Evolutionary conservation across 2,329 filamentous ascomycete genomes (phyloP).

Genomic region (Penicillium aurantiogriseum): DNA sequence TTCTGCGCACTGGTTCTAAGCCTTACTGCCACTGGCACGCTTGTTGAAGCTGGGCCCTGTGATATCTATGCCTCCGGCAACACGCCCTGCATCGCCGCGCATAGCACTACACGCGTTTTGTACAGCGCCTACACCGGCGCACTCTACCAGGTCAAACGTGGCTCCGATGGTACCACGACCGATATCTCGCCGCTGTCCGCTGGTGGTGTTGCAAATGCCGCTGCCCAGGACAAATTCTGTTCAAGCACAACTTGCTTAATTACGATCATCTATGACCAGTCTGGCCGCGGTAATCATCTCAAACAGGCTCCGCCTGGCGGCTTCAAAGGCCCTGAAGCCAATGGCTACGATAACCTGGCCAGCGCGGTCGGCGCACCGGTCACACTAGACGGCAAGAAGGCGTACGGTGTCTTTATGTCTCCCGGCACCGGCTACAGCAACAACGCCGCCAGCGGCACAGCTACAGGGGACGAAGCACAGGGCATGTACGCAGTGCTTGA

Average conservation of each 20-base stretch:
- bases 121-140: constrained; percentile 54
- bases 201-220: constrained; percentile 63
- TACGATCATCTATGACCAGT: constrained; percentile 65
- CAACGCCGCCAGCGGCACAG: constrained; percentile 53
- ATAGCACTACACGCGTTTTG: constrained; percentile 63
- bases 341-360: constrained; percentile 61
- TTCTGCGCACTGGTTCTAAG: constrained; percentile 31
- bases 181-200: constrained; percentile 54
- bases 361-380: constrained; percentile 61
- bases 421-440: constrained; percentile 65
- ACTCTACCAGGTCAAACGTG: constrained; percentile 61
- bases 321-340: constrained; percentile 55
- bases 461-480: constrained; percentile 53
- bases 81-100: constrained; percentile 64
- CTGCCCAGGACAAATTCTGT: constrained; percentile 62
- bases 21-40: constrained; percentile 37
- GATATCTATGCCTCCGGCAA: constrained; percentile 60
- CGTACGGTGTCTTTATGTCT: constrained; percentile 62
- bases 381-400: constrained; percentile 59
- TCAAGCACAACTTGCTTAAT: constrained; percentile 61
- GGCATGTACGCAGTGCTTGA: constrained; percentile 38
- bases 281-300: constrained; percentile 61
- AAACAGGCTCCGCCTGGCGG: constrained; percentile 60
- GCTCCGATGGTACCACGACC: constrained; percentile 49
- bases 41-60: constrained; percentile 57